Base-by-base conservation (phyloP, 345 rosid species). In the Boechera retrofracta region DNA sequence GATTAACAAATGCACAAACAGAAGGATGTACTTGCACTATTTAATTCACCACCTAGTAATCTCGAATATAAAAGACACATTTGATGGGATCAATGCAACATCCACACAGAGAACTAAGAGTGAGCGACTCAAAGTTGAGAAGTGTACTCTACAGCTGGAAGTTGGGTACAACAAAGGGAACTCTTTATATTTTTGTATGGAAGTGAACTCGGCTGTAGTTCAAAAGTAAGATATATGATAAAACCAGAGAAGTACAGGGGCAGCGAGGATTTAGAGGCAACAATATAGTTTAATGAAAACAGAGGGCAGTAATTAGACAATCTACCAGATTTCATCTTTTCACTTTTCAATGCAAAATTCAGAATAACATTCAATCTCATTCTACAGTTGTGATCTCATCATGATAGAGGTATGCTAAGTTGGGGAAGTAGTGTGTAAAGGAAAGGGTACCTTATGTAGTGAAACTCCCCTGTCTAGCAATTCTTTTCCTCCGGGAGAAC, bases 391-490 rank as follows among this genome's bases (percentile, higher is more conserved):
- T 38, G 42, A 39, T 68, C 29, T 49, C 69, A 75, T 59, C 60
- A 67, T 29, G 42, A 76, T 69, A 54, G 24, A 69, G 47, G 39
- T 62, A 32, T 53, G 51, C 57, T 53, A 76, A 24, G 56, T 70
- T 70, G 26, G 56, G 57, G 52, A 63, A 11, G 66, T 16, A 45
- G 44, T 71, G 53, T 45, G 58, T 35, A 36, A 29, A 70, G 75
- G 54, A 56, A 56, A 61, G 7, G 76, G 52, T 80, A 92, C 98
- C 85, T 89, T 94, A 80, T 86, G 85, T 38, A 92, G 77, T 61
- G 97, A 88, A 77, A 86, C 83, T 48, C 97, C 96, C 81, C 88
- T 83, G 67, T 83, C 81, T 72, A 87, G 69, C 73, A 75, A 79
- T 47, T 86, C 87, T 62, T 62, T 72, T 29, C 85, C 81, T 71